These are phyloP conservation scores for Cetradonia linearis DNA, from an alignment of 495 filamentous ascomycete species.

Conservation along the genomic window DNA sequence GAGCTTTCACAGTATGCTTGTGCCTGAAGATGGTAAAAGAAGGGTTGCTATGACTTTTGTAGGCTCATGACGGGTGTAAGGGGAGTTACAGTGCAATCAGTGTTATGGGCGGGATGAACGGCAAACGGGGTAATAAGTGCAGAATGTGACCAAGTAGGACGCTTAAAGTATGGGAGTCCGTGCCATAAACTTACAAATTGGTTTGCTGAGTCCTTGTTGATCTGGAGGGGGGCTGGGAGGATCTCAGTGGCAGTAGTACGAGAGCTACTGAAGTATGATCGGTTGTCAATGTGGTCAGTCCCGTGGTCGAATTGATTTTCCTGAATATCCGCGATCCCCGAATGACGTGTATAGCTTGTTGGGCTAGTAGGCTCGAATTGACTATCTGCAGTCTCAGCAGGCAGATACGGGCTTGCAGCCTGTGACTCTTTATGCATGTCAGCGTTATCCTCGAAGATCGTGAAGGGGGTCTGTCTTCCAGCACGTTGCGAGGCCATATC, in stretches of 20 bases:
- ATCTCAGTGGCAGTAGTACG: conserved; percentile 4
- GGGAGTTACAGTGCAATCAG: neutral
- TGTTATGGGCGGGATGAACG: neutral
- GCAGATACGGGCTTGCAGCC: conserved; percentile 2
- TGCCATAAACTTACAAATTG: conserved; percentile 8
- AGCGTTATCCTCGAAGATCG: conserved; percentile 1
- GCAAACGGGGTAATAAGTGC: neutral
- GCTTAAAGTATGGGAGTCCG: neutral
- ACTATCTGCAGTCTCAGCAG: conserved; percentile 12
- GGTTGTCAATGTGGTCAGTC: neutral
- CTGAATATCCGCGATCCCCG: conserved; percentile 8
- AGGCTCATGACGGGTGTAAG: neutral
- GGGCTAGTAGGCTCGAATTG: neutral
- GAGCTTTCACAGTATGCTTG: neutral
- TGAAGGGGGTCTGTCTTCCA: neutral
- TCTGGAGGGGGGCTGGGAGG: conserved; percentile 2
- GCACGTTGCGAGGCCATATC: neutral
- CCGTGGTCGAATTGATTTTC: neutral
- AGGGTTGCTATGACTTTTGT: neutral
- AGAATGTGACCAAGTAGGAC: neutral
- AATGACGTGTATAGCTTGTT: neutral
- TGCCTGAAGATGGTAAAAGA: neutral
- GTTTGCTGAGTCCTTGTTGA: neutral
- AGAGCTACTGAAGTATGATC: neutral
- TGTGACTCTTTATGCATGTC: conserved; percentile 11